A percentile compares a stretch with the other conserved stretches of the same genome.
Conservation (phyloP, 73 alveolate species). For the Halteria grandinella region DNA sequence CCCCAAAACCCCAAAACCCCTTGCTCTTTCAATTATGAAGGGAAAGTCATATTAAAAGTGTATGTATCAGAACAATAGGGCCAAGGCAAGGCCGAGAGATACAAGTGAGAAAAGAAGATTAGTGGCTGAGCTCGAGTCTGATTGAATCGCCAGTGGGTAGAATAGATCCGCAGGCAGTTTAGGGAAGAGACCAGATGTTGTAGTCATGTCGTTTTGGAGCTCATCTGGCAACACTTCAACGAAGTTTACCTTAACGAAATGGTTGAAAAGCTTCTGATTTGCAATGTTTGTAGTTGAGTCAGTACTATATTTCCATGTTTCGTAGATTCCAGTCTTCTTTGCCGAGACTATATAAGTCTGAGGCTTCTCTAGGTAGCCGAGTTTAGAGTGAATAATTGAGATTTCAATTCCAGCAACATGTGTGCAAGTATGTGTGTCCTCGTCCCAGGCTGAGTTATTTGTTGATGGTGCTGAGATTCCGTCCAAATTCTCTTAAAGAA, state of each 20-base stretch:
- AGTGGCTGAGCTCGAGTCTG: too few species aligned
- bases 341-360: conserved; percentile 22
- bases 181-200: conserved; percentile 7
- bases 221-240: conserved; percentile 14
- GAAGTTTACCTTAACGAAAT: not conserved
- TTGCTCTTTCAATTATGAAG: too few species aligned
- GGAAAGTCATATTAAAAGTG: too few species aligned
- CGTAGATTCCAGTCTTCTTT: not conserved
- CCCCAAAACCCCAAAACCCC: too few species aligned
- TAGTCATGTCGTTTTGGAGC: not conserved
- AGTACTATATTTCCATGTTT: conserved; percentile 4
- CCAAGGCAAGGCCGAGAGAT: too few species aligned
- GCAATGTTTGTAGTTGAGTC: not conserved
- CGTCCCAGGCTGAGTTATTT: not conserved
- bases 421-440: not conserved
- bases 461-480: not conserved
- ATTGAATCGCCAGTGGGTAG: conserved; percentile 40
- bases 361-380: conserved; percentile 19
- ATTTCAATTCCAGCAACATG: conserved; percentile 4
- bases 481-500: not conserved
- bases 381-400: not conserved
- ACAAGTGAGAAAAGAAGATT: too few species aligned
- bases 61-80: too few species aligned
- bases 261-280: not conserved
- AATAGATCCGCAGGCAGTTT: conserved; percentile 29